phyloP scores from a whole-genome alignment of 2,329 filamentous ascomycete species.

The Ilyonectria mors-panacis region DNA sequence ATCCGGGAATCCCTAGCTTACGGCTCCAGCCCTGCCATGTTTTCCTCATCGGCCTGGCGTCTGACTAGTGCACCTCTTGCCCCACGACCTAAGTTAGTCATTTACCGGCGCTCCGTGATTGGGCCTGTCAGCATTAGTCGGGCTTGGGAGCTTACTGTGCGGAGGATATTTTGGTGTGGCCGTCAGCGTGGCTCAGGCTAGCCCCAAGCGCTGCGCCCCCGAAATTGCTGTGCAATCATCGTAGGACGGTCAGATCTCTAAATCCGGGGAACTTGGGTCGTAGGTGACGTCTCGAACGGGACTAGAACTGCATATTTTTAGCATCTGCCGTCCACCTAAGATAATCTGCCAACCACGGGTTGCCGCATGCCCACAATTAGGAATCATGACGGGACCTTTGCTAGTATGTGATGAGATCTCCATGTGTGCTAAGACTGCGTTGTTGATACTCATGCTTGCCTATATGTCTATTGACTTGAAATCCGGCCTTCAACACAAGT shows the following conservation, averaged over 20 bases:
- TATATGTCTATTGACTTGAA: too few species aligned
- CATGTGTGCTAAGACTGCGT: too few species aligned
- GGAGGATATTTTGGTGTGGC: not conserved
- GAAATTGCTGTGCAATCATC: not conserved
- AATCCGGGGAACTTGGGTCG: constrained; percentile 20
- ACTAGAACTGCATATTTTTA: constrained; percentile 21
- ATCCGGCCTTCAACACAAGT: too few species aligned
- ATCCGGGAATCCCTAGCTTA: not conserved
- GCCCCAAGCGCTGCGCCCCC: constrained; percentile 24
- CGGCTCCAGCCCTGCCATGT: not conserved
- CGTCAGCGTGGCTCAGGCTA: constrained; percentile 27
- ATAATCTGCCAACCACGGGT: constrained; percentile 14
- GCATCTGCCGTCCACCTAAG: not conserved
- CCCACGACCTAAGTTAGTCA: not conserved
- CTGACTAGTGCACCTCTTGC: not conserved
- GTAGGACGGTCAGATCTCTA: constrained; percentile 5
- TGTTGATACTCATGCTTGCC: too few species aligned
- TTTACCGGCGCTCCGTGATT: constrained; percentile 6
- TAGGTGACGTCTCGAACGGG: constrained; percentile 5
- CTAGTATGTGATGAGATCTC: too few species aligned
- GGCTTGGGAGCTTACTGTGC: constrained; percentile 14
- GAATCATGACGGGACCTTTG: too few species aligned
- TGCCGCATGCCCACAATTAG: not conserved
- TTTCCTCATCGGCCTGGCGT: constrained; percentile 7
- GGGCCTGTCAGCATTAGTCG: not conserved